phyloP scores from a whole-genome alignment of 1,284 basidiomycete species.

The Thelephora terrestris region DNA sequence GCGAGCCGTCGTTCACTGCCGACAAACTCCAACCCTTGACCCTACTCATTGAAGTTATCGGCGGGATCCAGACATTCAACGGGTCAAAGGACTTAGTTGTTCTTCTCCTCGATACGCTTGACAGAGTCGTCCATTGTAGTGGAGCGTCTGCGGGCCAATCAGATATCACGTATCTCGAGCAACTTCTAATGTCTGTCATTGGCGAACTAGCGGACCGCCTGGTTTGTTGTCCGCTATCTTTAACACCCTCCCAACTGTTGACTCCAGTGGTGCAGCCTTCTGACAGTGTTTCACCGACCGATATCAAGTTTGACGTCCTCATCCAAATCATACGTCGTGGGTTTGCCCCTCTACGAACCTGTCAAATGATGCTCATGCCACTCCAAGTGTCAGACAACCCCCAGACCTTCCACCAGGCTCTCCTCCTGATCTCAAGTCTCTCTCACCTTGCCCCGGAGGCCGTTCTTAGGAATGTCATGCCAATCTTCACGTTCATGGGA shows the following conservation, averaged over 20 bases:
- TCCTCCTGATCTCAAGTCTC: constrained; percentile 82
- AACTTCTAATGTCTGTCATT: constrained; percentile 76
- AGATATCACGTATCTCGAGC: constrained; percentile 78
- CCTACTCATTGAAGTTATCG: constrained; percentile 66
- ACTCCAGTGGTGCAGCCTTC: constrained; percentile 21
- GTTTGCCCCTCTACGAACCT: constrained; percentile 13
- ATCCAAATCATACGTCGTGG: constrained; percentile 80
- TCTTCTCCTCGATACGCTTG: constrained; percentile 66
- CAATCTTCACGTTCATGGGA: constrained; percentile 99
- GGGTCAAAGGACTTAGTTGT: constrained; percentile 67
- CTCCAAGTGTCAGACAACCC: constrained; percentile 71
- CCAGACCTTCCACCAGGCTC: constrained; percentile 89
- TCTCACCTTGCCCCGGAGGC: constrained; percentile 83
- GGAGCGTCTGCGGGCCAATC: constrained; percentile 28
- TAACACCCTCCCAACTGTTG: not conserved
- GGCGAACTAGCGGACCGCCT: constrained; percentile 62
- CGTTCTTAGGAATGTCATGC: constrained; percentile 94
- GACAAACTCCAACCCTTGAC: constrained; percentile 37
- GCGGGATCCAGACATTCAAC: constrained; percentile 44
- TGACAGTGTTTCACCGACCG: constrained; percentile 25
- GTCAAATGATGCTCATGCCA: constrained; percentile 3
- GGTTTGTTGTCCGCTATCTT: constrained; percentile 25
- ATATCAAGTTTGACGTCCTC: constrained; percentile 67
- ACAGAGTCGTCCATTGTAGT: constrained; percentile 49
- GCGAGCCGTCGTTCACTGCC: not conserved